phyloP scores from a whole-genome alignment of 768 basidiomycete species.

The Cystofilobasidium capitatum region DNA sequence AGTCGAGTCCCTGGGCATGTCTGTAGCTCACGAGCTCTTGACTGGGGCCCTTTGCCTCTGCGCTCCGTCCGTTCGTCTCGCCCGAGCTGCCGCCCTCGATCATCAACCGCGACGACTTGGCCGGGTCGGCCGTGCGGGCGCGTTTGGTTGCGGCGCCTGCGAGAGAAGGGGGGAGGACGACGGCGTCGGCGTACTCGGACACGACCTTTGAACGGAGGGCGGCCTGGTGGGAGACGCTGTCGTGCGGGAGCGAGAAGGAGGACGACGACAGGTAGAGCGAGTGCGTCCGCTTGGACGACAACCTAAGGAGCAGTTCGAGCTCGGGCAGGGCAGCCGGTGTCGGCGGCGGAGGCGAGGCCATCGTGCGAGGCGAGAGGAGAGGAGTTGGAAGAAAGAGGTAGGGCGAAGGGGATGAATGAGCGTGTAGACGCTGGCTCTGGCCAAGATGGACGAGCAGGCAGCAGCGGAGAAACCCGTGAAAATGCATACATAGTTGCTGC shows the following conservation, averaged over 20 bases:
- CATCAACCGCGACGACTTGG: neutral
- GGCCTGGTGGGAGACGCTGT: neutral
- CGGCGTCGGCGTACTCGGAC: neutral
- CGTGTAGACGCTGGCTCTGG: neutral
- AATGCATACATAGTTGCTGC: no score
- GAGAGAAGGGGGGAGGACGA: neutral
- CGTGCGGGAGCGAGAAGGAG: slow-evolving; percentile 1
- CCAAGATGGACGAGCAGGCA: neutral
- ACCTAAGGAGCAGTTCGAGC: neutral
- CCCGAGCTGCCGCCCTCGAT: neutral
- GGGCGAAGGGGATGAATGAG: neutral
- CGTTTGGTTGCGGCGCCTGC: neutral
- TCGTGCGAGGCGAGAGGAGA: neutral
- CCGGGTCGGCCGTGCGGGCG: no score
- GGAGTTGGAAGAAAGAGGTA: no score
- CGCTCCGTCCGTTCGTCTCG: neutral
- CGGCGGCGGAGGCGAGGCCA: neutral
- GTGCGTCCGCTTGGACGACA: slow-evolving; percentile 5
- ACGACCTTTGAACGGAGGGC: neutral
- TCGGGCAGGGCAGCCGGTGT: neutral
- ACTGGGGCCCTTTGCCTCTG: neutral
- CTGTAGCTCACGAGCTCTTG: slow-evolving; percentile 37
- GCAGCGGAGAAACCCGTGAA: no score
- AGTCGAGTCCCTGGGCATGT: slow-evolving; percentile 39
- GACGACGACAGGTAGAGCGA: slow-evolving; percentile 3